Conservation (phyloP, 805 yeast species). For the Barnettozyma vustinii region DNA sequence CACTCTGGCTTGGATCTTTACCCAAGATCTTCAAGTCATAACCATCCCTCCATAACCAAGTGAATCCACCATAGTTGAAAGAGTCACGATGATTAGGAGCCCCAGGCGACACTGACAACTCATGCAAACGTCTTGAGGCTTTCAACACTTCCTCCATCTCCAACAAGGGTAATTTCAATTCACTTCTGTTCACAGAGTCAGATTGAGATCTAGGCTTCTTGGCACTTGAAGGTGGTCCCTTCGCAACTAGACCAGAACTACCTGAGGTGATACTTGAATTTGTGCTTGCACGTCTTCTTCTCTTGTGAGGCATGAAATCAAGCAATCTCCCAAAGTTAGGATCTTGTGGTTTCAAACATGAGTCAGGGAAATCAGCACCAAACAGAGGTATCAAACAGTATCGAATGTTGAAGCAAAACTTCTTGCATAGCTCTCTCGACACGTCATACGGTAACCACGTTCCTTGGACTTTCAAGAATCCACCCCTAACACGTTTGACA, state of each 20-base stretch:
- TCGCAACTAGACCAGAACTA: not conserved
- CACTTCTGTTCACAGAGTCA: slow-evolving; percentile 9
- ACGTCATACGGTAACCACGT: slow-evolving; percentile 81
- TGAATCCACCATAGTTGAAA: slow-evolving; percentile 26
- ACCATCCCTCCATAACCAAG: slow-evolving; percentile 24
- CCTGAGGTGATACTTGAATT: not conserved
- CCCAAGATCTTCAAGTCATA: slow-evolving; percentile 19
- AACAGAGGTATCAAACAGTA: slow-evolving; percentile 74
- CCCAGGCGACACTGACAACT: slow-evolving; percentile 12
- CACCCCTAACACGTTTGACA: slow-evolving; percentile 75
- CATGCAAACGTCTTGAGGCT: slow-evolving; percentile 26
- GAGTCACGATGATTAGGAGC: slow-evolving; percentile 2
- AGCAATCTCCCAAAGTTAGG: slow-evolving; percentile 21
- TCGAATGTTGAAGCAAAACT: slow-evolving; percentile 75
- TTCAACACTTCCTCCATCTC: slow-evolving; percentile 25
- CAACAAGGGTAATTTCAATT: slow-evolving; percentile 10
- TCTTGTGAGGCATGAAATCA: slow-evolving; percentile 8
- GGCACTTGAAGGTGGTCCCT: not conserved
- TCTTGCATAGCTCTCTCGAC: slow-evolving; percentile 60
- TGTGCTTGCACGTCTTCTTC: slow-evolving; percentile 11
- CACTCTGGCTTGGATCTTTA: slow-evolving; percentile 7
- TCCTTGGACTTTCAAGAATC: slow-evolving; percentile 87
- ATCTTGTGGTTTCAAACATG: slow-evolving; percentile 26
- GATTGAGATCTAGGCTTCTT: slow-evolving; percentile 21
- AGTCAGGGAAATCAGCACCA: slow-evolving; percentile 53